Evolutionary conservation across 1,139 yeast species (phyloP), one percentile per base, ranked within the genome.

Genomic region (Suhomyces atakaporum): DNA sequence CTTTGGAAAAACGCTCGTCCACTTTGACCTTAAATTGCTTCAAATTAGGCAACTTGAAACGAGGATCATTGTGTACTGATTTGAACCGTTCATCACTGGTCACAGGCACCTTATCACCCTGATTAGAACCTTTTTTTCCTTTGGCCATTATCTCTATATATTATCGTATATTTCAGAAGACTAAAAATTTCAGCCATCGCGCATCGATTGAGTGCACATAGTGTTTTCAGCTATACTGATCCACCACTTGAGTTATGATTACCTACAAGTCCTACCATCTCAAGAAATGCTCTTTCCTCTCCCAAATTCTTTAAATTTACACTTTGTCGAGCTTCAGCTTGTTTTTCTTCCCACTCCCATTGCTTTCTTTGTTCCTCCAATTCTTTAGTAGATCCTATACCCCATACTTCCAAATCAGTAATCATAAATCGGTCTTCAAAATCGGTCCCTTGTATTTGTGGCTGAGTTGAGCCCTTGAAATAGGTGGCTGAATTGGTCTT

Each of bases 321-420:
- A 23, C 76, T 70, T 51, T 82, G 86, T 38, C 97, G 69, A 22
- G 88, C 81, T 48, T 79, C 76, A 0, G 95, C 95, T 54, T 87
- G 96, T 34, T 79, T 72, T 51, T 84, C 84, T 54, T 90, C 97
- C 96, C 96, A 88, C 51, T 83, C 90, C 94, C 96, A 84, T 44
- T 77, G 77, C 50, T 77, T 77, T 39, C 73, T 66, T 58, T 90
- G 97, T 42, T 83, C 90, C 19, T 76, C 84, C 33, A 88, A 63
- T 45, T 86, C 95, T 43, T 79, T 78, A 14, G 76, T 77, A 5
- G 85, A 78, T 1, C 97, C 97, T 39, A 88, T 74, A 0, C 97
- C 97, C 92, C 95, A 86, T 1, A 88, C 95, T 56, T 89, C 96
- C 15, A 90, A 64, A 46, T 84, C 90, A 3, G 81, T 78, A 7